Percentiles rank a stretch among this genome's conserved stretches.
Conservation (phyloP, 1,284 basidiomycete genomes). For the Cystobasidium slooffiae region DNA sequence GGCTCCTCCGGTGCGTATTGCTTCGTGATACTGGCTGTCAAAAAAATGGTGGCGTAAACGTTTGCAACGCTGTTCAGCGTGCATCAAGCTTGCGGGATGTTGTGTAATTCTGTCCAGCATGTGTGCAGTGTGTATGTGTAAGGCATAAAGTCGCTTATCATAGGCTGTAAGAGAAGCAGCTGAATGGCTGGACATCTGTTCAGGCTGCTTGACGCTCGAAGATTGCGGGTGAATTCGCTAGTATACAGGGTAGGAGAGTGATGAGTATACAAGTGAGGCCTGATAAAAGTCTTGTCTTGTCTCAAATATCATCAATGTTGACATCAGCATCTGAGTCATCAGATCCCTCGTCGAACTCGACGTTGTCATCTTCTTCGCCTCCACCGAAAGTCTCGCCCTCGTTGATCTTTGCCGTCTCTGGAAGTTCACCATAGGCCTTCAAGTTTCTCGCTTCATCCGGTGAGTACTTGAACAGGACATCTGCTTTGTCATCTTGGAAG, state of each 20-base stretch:
- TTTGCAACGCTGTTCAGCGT: no score
- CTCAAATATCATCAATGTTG: conserved; percentile 48
- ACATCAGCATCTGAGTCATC: conserved; percentile 44
- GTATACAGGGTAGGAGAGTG: not conserved
- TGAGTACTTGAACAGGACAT: conserved; percentile 99
- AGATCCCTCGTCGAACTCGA: conserved; percentile 49
- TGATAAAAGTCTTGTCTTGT: not conserved
- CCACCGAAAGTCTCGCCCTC: conserved; percentile 92
- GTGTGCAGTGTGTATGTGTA: no score
- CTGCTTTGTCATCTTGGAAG: conserved; percentile 99
- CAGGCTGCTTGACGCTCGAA: not conserved
- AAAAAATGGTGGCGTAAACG: no score
- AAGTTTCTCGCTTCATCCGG: conserved; percentile 75
- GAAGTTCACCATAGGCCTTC: conserved; percentile 96
- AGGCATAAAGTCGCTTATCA: no score
- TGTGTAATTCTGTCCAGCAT: no score
- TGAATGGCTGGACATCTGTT: no score
- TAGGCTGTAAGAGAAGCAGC: no score
- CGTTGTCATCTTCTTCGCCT: conserved; percentile 66
- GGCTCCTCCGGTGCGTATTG: no score
- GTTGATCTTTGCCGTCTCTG: conserved; percentile 98
- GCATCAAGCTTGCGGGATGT: no score
- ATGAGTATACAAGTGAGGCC: not conserved
- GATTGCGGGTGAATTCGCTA: not conserved
- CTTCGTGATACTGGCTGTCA: no score